Percentiles rank a stretch among this genome's conserved stretches.
Conservation (phyloP, 2,329 filamentous ascomycete species). For the Colletotrichum horii region DNA sequence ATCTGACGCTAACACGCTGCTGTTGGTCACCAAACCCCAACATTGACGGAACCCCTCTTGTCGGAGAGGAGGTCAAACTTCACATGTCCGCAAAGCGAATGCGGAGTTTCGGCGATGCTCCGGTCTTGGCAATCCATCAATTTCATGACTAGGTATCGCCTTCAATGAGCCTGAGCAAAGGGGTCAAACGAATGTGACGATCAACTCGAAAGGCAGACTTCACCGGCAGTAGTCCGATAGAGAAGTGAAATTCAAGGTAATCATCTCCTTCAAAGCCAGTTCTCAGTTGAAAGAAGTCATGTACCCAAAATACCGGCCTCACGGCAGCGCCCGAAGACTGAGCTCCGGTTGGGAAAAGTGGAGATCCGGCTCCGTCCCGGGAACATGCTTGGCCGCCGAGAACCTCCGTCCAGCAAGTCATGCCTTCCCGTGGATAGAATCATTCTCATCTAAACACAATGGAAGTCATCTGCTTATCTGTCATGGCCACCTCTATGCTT, state of each 20-base stretch:
- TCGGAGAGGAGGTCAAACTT: not conserved
- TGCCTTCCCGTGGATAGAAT: not conserved
- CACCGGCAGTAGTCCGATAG: accelerated
- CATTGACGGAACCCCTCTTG: not conserved
- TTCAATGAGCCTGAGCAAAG: not conserved
- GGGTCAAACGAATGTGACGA: not conserved
- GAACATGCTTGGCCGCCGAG: not conserved
- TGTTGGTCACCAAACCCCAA: not conserved
- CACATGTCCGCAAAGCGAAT: not conserved
- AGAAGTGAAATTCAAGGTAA: accelerated
- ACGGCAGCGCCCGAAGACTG: no score
- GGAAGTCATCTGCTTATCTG: no score
- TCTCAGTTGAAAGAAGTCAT: not conserved
- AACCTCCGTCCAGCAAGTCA: not conserved
- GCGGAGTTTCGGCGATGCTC: not conserved
- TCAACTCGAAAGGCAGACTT: not conserved
- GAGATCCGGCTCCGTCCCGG: not conserved
- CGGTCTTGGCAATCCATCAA: not conserved
- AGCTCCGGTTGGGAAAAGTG: not conserved
- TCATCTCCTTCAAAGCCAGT: not conserved
- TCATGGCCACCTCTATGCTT: no score
- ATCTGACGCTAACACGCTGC: not conserved
- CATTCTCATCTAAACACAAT: no score
- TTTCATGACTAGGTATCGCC: not conserved
- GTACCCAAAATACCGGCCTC: not conserved